Base-by-base conservation (phyloP, 2,329 filamentous ascomycete genomes). In the Aspergillus sp. region DNA sequence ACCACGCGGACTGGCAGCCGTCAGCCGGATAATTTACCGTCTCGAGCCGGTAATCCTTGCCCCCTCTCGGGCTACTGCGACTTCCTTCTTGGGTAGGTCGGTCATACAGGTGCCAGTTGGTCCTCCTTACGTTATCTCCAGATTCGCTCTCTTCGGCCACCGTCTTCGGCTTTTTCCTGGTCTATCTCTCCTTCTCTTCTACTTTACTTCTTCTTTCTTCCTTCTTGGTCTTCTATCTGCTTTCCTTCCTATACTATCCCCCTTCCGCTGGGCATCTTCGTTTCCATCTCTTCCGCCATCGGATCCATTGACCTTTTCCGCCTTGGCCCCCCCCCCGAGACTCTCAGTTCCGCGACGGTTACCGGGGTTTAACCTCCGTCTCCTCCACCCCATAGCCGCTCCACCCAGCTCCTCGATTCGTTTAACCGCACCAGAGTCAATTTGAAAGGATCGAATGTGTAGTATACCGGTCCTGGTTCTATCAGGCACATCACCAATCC, bases 121-220 rank as follows among this genome's bases (percentile, higher is more conserved):
- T 60, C 55, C 52, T 62, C 63, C 64, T 66, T 67, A 64, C 65
- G 65, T 67, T 65, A 65, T 65, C 65, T 64, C 63, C 62, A 59
- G 63, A 63, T 64, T 58, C 52, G 65, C 54, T 59, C 59, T 59
- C 56, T 36, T 65, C 61, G 57, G 57, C 55, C 65, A 60, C 62
- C 59, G 64, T 62, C 51, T 59, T 64, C 63, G 65, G 63, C 58
- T 61, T 53, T 59, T 65, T 65, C 50, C 58, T 36, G 32, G 32
- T 43, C 52, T 55, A 48, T 59, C 54, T 9, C 59, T 58, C 28
- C 51, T 57, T 15, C 55, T 17, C 50, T n/a, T 43, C 41, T 28
- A 28, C n/a, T 19, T 50, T 21, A 21, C 45, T 25, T 30, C 28
- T 21, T 55, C 6, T 47, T 47, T 55, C 32, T 43, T 47, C 25